A percentile compares a stretch with the other conserved stretches of the same genome.
Evolutionary conservation across 768 basidiomycete species (phyloP).

Genomic region (Paxillus rubicundulus): DNA sequence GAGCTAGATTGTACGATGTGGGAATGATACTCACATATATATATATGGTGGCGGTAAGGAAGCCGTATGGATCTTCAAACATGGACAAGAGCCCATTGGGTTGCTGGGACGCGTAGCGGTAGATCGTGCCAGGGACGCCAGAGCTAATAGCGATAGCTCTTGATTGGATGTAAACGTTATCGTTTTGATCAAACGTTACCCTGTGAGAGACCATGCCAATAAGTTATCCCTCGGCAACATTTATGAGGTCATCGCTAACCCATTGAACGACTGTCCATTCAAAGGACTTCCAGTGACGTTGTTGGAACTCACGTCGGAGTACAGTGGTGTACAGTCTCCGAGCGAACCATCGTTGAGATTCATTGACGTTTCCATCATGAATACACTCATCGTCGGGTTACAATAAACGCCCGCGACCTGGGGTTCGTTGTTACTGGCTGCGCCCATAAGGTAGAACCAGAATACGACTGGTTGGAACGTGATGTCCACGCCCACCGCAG

Average conservation of each 20-base stretch:
- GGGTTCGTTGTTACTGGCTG: slow-evolving; percentile 25
- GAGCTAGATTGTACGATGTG: neutral
- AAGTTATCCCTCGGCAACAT: neutral
- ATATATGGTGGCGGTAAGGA: slow-evolving; percentile 47
- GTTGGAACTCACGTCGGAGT: slow-evolving; percentile 37
- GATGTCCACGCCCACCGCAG: slow-evolving; percentile 30
- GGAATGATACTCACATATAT: slow-evolving; percentile 32
- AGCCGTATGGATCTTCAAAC: slow-evolving; percentile 49
- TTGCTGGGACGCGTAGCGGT: slow-evolving; percentile 45
- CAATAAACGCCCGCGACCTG: slow-evolving; percentile 58
- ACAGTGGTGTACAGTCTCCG: slow-evolving; percentile 33
- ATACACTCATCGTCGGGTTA: slow-evolving; percentile 45
- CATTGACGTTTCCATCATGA: slow-evolving; percentile 42
- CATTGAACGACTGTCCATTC: slow-evolving; percentile 55
- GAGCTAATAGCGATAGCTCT: slow-evolving; percentile 48
- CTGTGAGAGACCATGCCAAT: slow-evolving; percentile 24
- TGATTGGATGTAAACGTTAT: slow-evolving; percentile 48
- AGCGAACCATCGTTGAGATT: slow-evolving; percentile 45
- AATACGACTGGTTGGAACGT: slow-evolving; percentile 60
- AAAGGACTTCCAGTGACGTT: slow-evolving; percentile 50
- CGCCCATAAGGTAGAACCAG: slow-evolving; percentile 51
- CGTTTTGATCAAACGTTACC: slow-evolving; percentile 37
- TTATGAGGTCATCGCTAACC: slow-evolving; percentile 35
- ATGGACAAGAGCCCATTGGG: slow-evolving; percentile 41
- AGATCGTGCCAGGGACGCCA: slow-evolving; percentile 62